A percentile compares a stretch with the other conserved stretches of the same genome.
Conservation (phyloP, 768 basidiomycete species). For the Boletus eberwhitei region DNA sequence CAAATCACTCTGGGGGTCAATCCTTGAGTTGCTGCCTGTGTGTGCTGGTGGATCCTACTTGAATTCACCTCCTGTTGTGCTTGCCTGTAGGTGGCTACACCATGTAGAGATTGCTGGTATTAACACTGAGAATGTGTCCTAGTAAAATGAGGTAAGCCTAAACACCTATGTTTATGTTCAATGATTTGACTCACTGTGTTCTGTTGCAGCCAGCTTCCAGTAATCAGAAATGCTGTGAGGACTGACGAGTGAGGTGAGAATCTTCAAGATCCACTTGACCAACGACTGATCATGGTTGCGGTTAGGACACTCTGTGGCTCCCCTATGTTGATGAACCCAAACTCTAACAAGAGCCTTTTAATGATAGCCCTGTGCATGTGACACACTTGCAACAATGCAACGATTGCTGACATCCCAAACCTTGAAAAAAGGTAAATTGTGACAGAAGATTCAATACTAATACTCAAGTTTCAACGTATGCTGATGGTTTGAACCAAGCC, state of each 20-base stretch:
- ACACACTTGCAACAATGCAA: slow-evolving; percentile 6
- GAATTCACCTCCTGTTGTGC: background rate
- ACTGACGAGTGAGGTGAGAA: background rate
- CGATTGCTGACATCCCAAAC: background rate
- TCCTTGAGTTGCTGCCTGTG: background rate
- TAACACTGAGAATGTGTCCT: background rate
- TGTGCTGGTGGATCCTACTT: background rate
- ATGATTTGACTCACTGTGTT: background rate
- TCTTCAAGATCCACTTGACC: background rate
- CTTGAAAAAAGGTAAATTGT: background rate
- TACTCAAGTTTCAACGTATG: background rate
- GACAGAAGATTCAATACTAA: background rate
- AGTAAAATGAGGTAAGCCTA: too few relatives aligned
- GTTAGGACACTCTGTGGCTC: too few relatives aligned
- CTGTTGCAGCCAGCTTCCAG: background rate
- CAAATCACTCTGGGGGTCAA: background rate
- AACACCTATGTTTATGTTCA: too few relatives aligned
- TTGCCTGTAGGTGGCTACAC: background rate
- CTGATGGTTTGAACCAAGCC: background rate
- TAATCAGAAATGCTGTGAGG: too few relatives aligned
- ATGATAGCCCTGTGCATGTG: background rate
- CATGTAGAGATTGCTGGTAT: background rate
- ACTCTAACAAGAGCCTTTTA: background rate
- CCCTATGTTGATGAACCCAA: background rate
- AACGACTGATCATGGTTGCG: too few relatives aligned